phyloP scores from a whole-genome alignment of 2,329 filamentous ascomycete genomes.

The Botrytis pseudocinerea region DNA sequence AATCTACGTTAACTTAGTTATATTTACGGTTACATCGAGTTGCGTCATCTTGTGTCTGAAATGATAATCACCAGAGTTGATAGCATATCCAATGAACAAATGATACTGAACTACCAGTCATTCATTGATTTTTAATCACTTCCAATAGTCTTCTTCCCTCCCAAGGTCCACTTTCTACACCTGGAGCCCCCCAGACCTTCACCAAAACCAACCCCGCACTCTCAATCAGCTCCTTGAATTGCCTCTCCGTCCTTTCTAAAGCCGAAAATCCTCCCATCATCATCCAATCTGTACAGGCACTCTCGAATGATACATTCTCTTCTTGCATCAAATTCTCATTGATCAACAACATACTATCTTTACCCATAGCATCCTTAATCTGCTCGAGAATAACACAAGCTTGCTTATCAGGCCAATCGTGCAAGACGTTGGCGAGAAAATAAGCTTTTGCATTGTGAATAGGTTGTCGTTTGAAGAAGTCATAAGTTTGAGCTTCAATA shows the following conservation, averaged over 20 bases:
- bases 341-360: constrained; percentile 1
- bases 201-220: background rate
- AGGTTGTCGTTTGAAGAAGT: constrained; percentile 10
- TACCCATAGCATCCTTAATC: constrained; percentile 13
- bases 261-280: constrained; percentile 19
- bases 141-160: constrained; percentile 19
- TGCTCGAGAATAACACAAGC: constrained; percentile 1
- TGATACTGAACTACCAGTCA: too few relatives aligned
- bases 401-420: constrained; percentile 22
- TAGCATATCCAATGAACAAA: background rate
- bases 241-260: constrained; percentile 6
- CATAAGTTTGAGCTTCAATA: constrained; percentile 7
- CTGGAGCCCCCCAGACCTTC: background rate
- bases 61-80: background rate
- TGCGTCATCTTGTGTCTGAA: background rate
- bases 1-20: background rate
- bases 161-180: background rate
- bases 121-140: background rate
- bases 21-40: background rate
- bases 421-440: constrained; percentile 8
- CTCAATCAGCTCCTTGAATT: constrained; percentile 12
- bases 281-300: constrained; percentile 6
- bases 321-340: constrained; percentile 19
- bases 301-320: background rate
- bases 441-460: constrained; percentile 16